A percentile compares a stretch with the other conserved stretches of the same genome.
Conservation (phyloP, 2,329 filamentous ascomycete genomes). For the Fusarium anguioides region DNA sequence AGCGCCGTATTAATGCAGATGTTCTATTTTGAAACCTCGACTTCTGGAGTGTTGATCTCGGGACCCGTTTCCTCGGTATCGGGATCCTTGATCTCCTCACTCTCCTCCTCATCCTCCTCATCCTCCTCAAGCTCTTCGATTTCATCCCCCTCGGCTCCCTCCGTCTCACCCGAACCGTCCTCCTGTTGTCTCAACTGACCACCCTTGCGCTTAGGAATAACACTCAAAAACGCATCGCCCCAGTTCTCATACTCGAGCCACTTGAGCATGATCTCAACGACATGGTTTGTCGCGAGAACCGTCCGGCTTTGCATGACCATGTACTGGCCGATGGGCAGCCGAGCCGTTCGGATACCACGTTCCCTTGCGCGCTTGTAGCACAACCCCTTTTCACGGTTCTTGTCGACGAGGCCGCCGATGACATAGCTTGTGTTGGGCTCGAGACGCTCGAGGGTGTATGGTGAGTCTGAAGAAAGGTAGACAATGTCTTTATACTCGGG, state of each 20-base stretch:
- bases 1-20: conserved; percentile 30
- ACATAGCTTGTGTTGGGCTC: conserved; percentile 93
- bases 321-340: conserved; percentile 93
- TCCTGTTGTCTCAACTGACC: conserved; percentile 69
- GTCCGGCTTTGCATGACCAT: conserved; percentile 89
- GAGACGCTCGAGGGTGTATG: conserved; percentile 82
- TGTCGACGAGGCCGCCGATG: conserved; percentile 93
- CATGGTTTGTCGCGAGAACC: conserved; percentile 93
- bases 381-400: conserved; percentile 94
- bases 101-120: conserved; percentile 47
- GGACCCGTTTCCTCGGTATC: conserved; percentile 6
- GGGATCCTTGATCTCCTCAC: conserved; percentile 44
- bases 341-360: conserved; percentile 84
- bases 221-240: conserved; percentile 86
- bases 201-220: conserved; percentile 92
- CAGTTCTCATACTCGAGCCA: conserved; percentile 94
- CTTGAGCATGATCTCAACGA: conserved; percentile 93
- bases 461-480: conserved; percentile 93
- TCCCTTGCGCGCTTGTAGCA: conserved; percentile 86
- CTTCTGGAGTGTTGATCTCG: conserved; percentile 7
- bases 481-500: conserved; percentile 66
- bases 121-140: conserved; percentile 47
- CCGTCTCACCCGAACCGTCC: conserved; percentile 35
- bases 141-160: conserved; percentile 38
- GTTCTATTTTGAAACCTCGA: conserved; percentile 24